Evolutionary conservation across 75 land plant genomes (phyloP), one percentile per base, ranked within the genome.

Genomic region (Pinus albicaulis): DNA sequence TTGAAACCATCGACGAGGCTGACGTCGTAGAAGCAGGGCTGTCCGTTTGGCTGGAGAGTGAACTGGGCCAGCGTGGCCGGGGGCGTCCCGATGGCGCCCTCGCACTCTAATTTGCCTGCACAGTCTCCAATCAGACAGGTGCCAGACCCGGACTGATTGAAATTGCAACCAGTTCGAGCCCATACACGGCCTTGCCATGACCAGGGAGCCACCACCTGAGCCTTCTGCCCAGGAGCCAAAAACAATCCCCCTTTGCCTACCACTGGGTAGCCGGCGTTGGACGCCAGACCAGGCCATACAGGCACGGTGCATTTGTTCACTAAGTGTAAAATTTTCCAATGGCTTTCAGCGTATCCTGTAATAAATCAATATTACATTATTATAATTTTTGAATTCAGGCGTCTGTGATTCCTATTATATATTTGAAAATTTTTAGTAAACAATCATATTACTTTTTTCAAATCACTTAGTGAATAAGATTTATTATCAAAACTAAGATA

Each of bases 1-100:
- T 86, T 86, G 79, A 64, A 86, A n/a, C 87, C 87, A 15, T 86
- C 87, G 0, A 86, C 87, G 8, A 86, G 77, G 68, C 81, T 78
- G 17, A 86, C 87, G 56, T 86, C 87, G 34, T 86, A 86, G 77
- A 75, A 86, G 25, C 73, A 72, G 11, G 62, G 77, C 20, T 28
- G 19, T 3, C 61, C 82, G 23, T 79, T 55, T 20, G 76, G 24
- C 41, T 79, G 26, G 56, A 86, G 59, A 2, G 77, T 83, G 55
- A 86, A 79, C 80, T 86, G 87, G 12, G 74, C 81, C 65, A 86
- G 57, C 0, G 86, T 74, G 48, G 85, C 87, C 14, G 87, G 87
- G 4, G 87, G 79, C 2, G 36, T 44, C 68, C 82, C 87, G 55
- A 81, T 86, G 3, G 82, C 52, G 16, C 86, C 87, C 5, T 28